Evolutionary conservation across 1,139 yeast genomes (phyloP), one percentile per base, ranked within the genome.

Genomic region (Kurtzmaniella quercitrusa): DNA sequence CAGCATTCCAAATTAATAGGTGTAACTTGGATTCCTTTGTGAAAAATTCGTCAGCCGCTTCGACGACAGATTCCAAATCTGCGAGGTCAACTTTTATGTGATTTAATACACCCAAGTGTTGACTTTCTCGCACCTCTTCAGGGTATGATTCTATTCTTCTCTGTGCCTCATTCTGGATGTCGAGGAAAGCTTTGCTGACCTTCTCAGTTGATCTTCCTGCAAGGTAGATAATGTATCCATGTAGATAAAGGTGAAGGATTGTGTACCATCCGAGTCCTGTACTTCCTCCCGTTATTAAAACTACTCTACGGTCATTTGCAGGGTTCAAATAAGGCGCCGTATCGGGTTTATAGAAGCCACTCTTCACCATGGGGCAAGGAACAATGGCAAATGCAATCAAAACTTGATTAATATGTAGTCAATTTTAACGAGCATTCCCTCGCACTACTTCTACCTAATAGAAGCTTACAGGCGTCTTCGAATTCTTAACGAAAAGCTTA

Each of bases 101-200:
- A 36, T 57, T 49, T 20, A 71, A 46, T 37, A 57, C 56, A 0
- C 76, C 76, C 11, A 57, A 20, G 21, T 34, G 49, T 33, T 58
- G 47, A 16, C 36, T 16, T 2, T 39, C 39, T 32, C 46, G 42
- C 40, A 59, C 56, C 5, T 47, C 50, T 14, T 47, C 46, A 3
- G 50, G 36, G 40, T 63, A 61, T 3, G 28, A 41, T 38, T 43
- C 56, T 14, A 55, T 45, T 16, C 71, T 59, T 21, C 49, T 56
- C 12, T 55, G 52, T 0, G 91, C 88, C 55, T 82, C 88, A 3
- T 55, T 55, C 38, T 68, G 60, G 21, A 87, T 69, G 11, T 77
- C 80, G 26, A 65, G 64, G 6, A 83, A 78, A 7, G 75, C 66
- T 49, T 65, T 63, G 41, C 50, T 38, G 23, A 66, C 66, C 45